Evolutionary conservation across 2,329 filamentous ascomycete species (phyloP), one percentile per base, ranked within the genome.

Genomic region (Fonsecaea erecta): DNA sequence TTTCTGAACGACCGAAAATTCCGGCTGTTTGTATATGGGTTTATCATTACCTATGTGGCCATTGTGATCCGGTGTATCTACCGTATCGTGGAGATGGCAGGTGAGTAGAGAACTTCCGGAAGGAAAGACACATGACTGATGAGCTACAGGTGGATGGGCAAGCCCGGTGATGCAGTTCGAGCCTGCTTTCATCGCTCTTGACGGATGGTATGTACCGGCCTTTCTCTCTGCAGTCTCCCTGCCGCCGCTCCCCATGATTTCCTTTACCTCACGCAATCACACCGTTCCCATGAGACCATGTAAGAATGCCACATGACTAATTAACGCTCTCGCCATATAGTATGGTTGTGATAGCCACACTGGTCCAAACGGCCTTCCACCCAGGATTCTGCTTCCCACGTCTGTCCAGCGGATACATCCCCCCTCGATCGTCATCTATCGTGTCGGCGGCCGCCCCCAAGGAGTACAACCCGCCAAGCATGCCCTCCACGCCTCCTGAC

Each of bases 41-140:
- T 69, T 37, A 55, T 54, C 28, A n/a, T 60, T 5, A 80, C 80
- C 1, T 79, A 77, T 48, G 9, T 80, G 3, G 71, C 75, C 28
- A 81, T 83, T 64, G 78, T 81, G 60, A 74, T 77, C 34, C 79
- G 82, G 62, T 83, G 79, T 56, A 73, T 79, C 56, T 84, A 81
- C 71, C 80, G 82, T 69, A 78, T 84, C 43, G 79, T 79, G 0
- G 82, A 84, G 73, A 75, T 84, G 34, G 75, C 77, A n/a, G 77
- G n/a, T n/a, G n/a, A n/a, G n/a, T n/a, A n/a, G n/a, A n/a, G n/a
- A n/a, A n/a, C n/a, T n/a, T n/a, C n/a, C n/a, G n/a, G n/a, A n/a
- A n/a, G n/a, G n/a, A n/a, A n/a, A n/a, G n/a, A n/a, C n/a, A n/a
- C n/a, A n/a, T n/a, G n/a, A n/a, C n/a, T n/a, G n/a, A n/a, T n/a